Conservation (phyloP, 2,329 filamentous ascomycete species). For the Ceratocystis harringtonii region DNA sequence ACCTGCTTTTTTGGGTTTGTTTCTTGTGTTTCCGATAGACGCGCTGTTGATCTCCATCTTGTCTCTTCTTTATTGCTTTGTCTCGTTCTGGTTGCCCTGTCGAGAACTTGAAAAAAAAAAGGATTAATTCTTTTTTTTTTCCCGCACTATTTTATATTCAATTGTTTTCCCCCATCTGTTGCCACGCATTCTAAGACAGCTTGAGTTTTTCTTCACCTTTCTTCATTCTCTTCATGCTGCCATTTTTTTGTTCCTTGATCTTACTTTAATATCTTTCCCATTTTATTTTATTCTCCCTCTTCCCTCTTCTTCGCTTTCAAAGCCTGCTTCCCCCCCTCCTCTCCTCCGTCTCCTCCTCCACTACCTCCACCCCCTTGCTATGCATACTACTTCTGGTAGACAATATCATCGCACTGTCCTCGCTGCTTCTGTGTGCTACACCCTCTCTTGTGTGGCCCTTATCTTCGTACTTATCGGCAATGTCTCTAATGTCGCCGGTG, state of each 20-base stretch:
- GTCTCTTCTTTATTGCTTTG: not conserved
- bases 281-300: not conserved
- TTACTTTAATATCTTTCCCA: conserved; percentile 5
- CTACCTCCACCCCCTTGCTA: not conserved
- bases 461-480: conserved; percentile 69
- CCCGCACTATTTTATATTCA: not conserved
- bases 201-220: not conserved
- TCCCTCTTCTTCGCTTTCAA: not conserved
- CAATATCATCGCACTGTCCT: conserved; percentile 43
- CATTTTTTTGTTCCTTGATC: not conserved
- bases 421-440: conserved; percentile 52
- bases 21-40: no score
- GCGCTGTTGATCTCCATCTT: not conserved
- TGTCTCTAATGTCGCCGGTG: conserved; percentile 43
- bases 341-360: not conserved
- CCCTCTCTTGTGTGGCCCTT: conserved; percentile 62
- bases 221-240: not conserved
- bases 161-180: not conserved
- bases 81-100: not conserved
- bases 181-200: not conserved
- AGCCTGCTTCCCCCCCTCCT: not conserved
- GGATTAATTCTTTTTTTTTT: not conserved
- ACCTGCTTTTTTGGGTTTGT: no score
- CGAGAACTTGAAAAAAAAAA: not conserved
- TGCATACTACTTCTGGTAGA: conserved; percentile 13